A percentile compares a stretch with the other conserved stretches of the same genome.
Evolutionary conservation across 495 filamentous ascomycete species (phyloP).

Genomic region (Letharia columbiana): DNA sequence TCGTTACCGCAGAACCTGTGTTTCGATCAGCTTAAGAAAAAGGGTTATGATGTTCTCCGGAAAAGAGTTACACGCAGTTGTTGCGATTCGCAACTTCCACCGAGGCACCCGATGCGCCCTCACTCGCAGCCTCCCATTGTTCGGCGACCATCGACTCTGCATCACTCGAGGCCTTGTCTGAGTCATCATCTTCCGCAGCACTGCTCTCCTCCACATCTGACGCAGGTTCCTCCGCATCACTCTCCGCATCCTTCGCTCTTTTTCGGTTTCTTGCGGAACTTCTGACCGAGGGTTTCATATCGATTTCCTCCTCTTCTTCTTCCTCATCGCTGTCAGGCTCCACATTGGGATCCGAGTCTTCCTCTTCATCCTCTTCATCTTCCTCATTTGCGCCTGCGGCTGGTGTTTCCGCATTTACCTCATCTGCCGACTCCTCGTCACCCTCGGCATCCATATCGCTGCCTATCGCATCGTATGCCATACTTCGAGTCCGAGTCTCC

Average conservation of each 20-base stretch:
- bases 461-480: constrained; percentile 34
- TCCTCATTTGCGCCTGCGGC: constrained; percentile 22
- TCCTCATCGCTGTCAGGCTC: constrained; percentile 33
- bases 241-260: constrained; percentile 13
- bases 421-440: constrained; percentile 43
- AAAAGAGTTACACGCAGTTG: constrained; percentile 56
- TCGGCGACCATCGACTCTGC: constrained; percentile 59
- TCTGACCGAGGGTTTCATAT: neutral
- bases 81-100: constrained; percentile 52
- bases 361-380: constrained; percentile 33
- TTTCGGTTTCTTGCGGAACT: constrained; percentile 9
- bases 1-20: constrained; percentile 66
- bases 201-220: constrained; percentile 22
- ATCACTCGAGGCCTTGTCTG: constrained; percentile 47
- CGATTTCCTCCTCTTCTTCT: constrained; percentile 35
- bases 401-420: constrained; percentile 21
- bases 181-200: constrained; percentile 37
- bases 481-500: constrained; percentile 34
- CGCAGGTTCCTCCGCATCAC: constrained; percentile 19
- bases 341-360: constrained; percentile 39
- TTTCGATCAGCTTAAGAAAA: constrained; percentile 8
- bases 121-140: constrained; percentile 57
- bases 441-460: constrained; percentile 48
- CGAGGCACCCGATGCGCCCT: constrained; percentile 56
- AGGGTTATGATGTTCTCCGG: constrained; percentile 15